Evolutionary conservation across 352 stramenopile genomes (phyloP).

Genomic region (Globisporangium splendens): DNA sequence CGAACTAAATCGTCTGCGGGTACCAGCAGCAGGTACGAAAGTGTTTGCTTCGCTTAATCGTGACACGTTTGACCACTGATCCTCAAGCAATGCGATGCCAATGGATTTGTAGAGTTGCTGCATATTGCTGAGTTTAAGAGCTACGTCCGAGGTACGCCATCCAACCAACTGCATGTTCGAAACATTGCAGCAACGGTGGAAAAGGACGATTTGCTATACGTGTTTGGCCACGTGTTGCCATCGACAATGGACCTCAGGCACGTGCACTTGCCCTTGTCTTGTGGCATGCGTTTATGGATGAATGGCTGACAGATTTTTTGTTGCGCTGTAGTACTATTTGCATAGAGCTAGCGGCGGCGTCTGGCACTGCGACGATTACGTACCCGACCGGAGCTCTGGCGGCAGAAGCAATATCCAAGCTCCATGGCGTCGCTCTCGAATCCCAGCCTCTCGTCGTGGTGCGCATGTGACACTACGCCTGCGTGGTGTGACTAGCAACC

Average conservation of each 20-base stretch:
- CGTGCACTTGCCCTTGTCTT: neutral
- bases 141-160: constrained; percentile 33
- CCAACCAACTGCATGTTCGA: constrained; percentile 24
- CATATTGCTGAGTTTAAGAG: constrained; percentile 30
- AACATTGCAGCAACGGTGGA: constrained; percentile 48
- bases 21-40: constrained; percentile 28
- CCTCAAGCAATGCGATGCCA: neutral
- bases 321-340: constrained; percentile 4
- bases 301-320: neutral
- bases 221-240: constrained; percentile 59
- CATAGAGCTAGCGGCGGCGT: constrained; percentile 7
- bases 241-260: constrained; percentile 31
- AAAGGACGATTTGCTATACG: constrained; percentile 44
- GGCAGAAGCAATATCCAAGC: constrained; percentile 29
- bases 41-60: neutral
- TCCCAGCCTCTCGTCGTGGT: constrained; percentile 49
- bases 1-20: constrained; percentile 45
- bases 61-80: neutral
- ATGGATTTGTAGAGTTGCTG: constrained; percentile 20
- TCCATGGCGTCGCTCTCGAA: constrained; percentile 55
- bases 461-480: neutral
- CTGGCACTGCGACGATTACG: constrained; percentile 11
- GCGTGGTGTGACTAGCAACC: too few species aligned
- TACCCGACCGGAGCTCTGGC: constrained; percentile 31
- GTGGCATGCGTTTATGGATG: neutral